Conservation (phyloP, 2,329 filamentous ascomycete genomes). For the Ustulina deusta region DNA sequence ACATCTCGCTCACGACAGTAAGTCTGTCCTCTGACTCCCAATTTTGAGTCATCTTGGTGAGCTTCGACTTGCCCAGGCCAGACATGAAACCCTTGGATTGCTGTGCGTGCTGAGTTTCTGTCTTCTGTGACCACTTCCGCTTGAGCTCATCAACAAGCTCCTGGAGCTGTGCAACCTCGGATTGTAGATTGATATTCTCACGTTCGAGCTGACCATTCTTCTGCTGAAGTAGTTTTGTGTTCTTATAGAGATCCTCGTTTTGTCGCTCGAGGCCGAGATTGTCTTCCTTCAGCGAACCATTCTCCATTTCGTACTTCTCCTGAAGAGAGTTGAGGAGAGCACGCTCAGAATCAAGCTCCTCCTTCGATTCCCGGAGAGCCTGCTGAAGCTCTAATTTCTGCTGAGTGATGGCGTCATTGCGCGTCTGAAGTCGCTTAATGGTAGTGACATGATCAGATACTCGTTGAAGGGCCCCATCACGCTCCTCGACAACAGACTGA, state of each 20-base stretch:
- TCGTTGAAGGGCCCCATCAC: slow-evolving; percentile 73
- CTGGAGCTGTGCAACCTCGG: slow-evolving; percentile 61
- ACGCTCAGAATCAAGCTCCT: slow-evolving; percentile 51
- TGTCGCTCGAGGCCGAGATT: slow-evolving; percentile 65
- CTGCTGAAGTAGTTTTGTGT: slow-evolving; percentile 56
- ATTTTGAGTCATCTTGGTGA: slow-evolving; percentile 51
- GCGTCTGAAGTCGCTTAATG: slow-evolving; percentile 58
- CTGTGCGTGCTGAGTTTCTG: slow-evolving; percentile 41
- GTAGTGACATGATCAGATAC: slow-evolving; percentile 65
- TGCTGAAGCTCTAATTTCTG: slow-evolving; percentile 60
- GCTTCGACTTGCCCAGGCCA: slow-evolving; percentile 44
- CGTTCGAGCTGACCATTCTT: slow-evolving; percentile 63
- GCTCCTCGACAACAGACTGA: slow-evolving; percentile 71
- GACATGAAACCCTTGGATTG: slow-evolving; percentile 65
- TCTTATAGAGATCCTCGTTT: slow-evolving; percentile 66
- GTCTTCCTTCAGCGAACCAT: slow-evolving; percentile 61
- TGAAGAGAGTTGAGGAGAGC: slow-evolving; percentile 53
- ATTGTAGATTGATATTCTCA: slow-evolving; percentile 59
- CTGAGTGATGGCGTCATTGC: slow-evolving; percentile 56
- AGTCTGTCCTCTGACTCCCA: slow-evolving; percentile 49
- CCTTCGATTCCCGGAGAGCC: slow-evolving; percentile 45
- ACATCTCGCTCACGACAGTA: slow-evolving; percentile 48
- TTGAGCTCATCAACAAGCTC: slow-evolving; percentile 59
- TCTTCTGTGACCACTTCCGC: slow-evolving; percentile 41
- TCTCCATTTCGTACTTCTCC: slow-evolving; percentile 54